Base-by-base conservation (phyloP, 2,329 filamentous ascomycete genomes). In the Aspergillus aculeatinus region DNA sequence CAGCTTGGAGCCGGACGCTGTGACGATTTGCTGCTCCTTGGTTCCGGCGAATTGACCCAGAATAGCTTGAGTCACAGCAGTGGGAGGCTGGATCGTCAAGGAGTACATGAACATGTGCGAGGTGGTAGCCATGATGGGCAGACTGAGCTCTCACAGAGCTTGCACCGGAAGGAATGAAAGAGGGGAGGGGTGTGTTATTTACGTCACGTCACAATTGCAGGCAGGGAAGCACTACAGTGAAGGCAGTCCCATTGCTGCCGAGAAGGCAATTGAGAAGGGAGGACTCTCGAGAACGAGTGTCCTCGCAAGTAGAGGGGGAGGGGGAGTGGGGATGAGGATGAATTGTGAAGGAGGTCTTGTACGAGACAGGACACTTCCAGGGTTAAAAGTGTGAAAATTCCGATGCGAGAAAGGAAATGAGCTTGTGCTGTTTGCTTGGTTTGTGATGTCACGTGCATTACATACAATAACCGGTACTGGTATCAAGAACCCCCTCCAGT, bases 31-130 rank as follows among this genome's bases (percentile, higher is more conserved):
- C 82, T 99, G 95, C 79, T 97, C 94, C 80, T 94, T 96, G 65
- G 92, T 96, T 67, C 94, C 93, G 62, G 92, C 89, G 79, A 98
- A 98, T 80, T 98, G 94, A 69, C 95, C 96, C 61, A 96, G 85
- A 66, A 97, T 89, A 65, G 95, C 93, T 79, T 96, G 90, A 54
- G 89, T 92, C 72, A 96, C 87, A 61, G 92, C 90, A 67, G 92
- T 93, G 35, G 95, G 91, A 69, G 91, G 89, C 79, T 97, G 92
- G 72, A 99, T 89, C 68, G 95, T 98, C 81, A 99, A 84, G 72
- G 92, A 95, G 82, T 99, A 99, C 81, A 99, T 88, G 77, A 97
- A 97, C 92, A 97, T 96, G 77, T 94, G 94, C 67, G 93, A 97
- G 63, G 94, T 97, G 76, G 93, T 96, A 82, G 95, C 94, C 95